Conservation (phyloP, 768 basidiomycete genomes). For the Tulasnella sp. region DNA sequence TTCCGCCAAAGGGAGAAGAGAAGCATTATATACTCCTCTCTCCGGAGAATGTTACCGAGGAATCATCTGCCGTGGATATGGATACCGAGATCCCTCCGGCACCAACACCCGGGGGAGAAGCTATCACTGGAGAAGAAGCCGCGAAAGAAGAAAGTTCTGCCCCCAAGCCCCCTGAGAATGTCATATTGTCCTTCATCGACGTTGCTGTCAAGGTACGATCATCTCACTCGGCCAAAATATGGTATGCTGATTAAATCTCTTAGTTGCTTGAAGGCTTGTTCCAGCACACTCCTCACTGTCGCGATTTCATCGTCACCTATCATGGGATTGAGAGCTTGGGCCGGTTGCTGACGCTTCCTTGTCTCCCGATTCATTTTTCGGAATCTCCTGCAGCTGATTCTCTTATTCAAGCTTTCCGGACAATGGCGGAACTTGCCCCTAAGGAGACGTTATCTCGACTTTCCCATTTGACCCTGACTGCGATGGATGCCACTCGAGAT, state of each 20-base stretch:
- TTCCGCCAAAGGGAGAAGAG: constrained; percentile 41
- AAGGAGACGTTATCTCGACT: constrained; percentile 60
- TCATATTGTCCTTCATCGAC: constrained; percentile 25
- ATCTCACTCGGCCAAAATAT: not conserved
- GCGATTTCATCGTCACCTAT: constrained; percentile 67
- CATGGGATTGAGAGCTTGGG: constrained; percentile 66
- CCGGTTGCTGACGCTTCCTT: constrained; percentile 66
- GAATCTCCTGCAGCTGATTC: constrained; percentile 76
- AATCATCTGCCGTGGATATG: constrained; percentile 10
- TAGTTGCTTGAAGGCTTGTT: constrained; percentile 92
- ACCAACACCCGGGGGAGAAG: constrained; percentile 14
- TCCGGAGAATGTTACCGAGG: not conserved
- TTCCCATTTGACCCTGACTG: constrained; percentile 52
- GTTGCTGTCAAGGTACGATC: constrained; percentile 19
- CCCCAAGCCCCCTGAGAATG: constrained; percentile 16
- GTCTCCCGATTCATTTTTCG: constrained; percentile 79
- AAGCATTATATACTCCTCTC: constrained; percentile 49
- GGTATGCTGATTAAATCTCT: not conserved
- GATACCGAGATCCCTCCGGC: constrained; percentile 12
- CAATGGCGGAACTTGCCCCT: constrained; percentile 77
- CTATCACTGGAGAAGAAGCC: constrained; percentile 16
- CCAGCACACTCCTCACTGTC: constrained; percentile 79
- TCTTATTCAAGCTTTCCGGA: constrained; percentile 75
- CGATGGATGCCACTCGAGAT: constrained; percentile 51
- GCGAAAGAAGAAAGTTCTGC: constrained; percentile 19